Base-by-base conservation (phyloP, 805 yeast species). In the Saccharomycopsis sp. region DNA sequence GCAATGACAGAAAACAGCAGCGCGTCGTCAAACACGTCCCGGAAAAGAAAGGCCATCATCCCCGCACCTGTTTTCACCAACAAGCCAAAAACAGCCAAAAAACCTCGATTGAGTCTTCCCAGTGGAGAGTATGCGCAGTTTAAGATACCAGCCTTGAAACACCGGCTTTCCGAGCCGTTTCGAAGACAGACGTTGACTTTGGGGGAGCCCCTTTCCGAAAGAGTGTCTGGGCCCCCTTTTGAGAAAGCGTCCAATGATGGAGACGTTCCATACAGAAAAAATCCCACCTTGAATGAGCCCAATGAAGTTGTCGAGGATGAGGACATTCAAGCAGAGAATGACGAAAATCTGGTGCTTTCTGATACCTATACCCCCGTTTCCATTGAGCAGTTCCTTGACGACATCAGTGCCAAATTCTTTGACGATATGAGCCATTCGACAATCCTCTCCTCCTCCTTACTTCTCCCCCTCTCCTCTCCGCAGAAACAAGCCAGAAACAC, bases 401-500 rank as follows among this genome's bases (percentile, higher is more conserved):
- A 74, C 53, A 68, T 77, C 20, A 74, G 74, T 2, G 69, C 77
- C 15, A 71, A 70, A 54, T 78, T 78, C 57, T 77, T 72, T 63
- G 81, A 78, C 62, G 81, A 78, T 62, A 69, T 77, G 53, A 51
- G 48, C 18, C 57, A 55, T 51, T 56, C 63, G 4, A 58, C 59
- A 5, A 53, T 53, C 12, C 34, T 55, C 16, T 54, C 58, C 18
- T 50, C 60, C 9, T 53, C 61, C 1, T 58, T 66, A n/a, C 50
- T 61, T 41, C 60, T 64, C 24, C 24, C 52, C 18, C 8, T 18
- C 14, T n/a, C 48, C n/a, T 37, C 51, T 40, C 46, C 34, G 9
- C 24, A 57, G n/a, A 59, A 62, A 64, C 57, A 48, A 62, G 64
- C 2, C 24, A 20, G 37, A 15, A 18, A 52, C 8, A 61, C 62